Conservation (phyloP, 305 asterid genomes). For the Fraxinus velutina region DNA sequence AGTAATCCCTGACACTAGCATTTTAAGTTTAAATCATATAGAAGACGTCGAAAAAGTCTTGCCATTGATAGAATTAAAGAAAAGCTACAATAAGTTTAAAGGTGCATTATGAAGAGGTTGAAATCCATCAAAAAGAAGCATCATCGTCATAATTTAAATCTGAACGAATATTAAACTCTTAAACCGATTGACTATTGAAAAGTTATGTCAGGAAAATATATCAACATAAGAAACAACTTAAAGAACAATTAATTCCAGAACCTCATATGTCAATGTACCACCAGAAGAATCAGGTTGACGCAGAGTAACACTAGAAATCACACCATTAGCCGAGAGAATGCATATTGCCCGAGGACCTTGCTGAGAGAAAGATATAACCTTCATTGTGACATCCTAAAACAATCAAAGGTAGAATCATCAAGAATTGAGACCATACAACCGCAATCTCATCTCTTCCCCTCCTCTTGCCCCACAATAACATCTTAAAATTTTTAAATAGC, state of each 20-base stretch:
- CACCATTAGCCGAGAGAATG: conserved; percentile 81
- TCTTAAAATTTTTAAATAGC: background rate
- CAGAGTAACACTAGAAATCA: conserved; percentile 80
- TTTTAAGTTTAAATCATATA: background rate
- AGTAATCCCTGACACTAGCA: background rate
- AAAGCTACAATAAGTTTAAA: background rate
- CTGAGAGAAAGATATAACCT: conserved; percentile 48
- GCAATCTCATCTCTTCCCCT: background rate
- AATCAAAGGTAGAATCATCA: conserved; percentile 1
- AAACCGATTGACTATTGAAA: background rate
- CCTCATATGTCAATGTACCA: conserved; percentile 95
- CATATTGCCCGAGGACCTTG: conserved; percentile 60
- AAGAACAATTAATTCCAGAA: conserved; percentile 25
- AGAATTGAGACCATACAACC: background rate
- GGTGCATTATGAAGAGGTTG: background rate
- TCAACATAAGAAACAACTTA: background rate
- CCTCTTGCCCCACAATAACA: background rate
- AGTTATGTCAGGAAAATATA: background rate
- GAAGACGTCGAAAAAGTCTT: background rate
- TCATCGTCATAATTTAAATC: background rate
- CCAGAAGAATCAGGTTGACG: conserved; percentile 95
- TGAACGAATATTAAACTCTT: background rate
- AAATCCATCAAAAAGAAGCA: background rate
- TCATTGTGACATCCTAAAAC: conserved; percentile 49
- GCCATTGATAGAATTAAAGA: background rate